These are phyloP conservation scores for Rhodotorula sp. DNA, from an alignment of 1,284 basidiomycete species.

Conservation along the genomic window DNA sequence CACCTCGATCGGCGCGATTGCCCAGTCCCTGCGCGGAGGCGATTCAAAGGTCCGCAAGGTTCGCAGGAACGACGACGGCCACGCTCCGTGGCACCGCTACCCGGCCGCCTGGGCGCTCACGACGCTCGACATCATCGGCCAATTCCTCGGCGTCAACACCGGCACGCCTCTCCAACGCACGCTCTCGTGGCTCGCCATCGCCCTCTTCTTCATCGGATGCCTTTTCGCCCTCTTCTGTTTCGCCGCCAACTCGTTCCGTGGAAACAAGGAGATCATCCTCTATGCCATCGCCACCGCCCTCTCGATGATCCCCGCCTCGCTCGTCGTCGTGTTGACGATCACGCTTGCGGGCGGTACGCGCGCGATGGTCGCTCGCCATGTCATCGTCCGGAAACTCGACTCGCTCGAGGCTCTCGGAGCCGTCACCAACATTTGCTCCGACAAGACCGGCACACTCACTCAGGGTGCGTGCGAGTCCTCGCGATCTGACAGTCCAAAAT, in stretches of 20 bases:
- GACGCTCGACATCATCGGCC: slow-evolving; percentile 46
- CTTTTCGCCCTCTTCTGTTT: slow-evolving; percentile 50
- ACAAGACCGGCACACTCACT: slow-evolving; percentile 67
- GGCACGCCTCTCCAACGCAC: slow-evolving; percentile 50
- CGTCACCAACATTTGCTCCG: slow-evolving; percentile 61
- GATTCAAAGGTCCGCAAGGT: slow-evolving; percentile 37
- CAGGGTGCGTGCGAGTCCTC: slow-evolving; percentile 26
- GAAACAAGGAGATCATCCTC: slow-evolving; percentile 31
- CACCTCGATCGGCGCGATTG: slow-evolving; percentile 64
- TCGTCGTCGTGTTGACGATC: slow-evolving; percentile 47
- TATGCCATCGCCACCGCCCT: slow-evolving; percentile 57
- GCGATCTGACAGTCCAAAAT: background rate
- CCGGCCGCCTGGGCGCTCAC: slow-evolving; percentile 50
- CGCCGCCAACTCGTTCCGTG: slow-evolving; percentile 46
- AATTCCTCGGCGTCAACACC: slow-evolving; percentile 48
- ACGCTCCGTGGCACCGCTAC: slow-evolving; percentile 48
- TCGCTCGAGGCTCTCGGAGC: slow-evolving; percentile 60
- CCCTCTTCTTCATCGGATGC: slow-evolving; percentile 26
- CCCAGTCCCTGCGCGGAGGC: slow-evolving; percentile 51
- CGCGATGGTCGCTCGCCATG: slow-evolving; percentile 55
- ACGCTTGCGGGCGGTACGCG: slow-evolving; percentile 56
- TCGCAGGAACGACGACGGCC: slow-evolving; percentile 47
- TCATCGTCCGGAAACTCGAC: slow-evolving; percentile 58
- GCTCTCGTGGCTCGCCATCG: slow-evolving; percentile 48
- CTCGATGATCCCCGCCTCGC: slow-evolving; percentile 57